Evolutionary conservation across 495 filamentous ascomycete genomes (phyloP), one percentile per base, ranked within the genome.

Genomic region (Aspergillus conjunctus): DNA sequence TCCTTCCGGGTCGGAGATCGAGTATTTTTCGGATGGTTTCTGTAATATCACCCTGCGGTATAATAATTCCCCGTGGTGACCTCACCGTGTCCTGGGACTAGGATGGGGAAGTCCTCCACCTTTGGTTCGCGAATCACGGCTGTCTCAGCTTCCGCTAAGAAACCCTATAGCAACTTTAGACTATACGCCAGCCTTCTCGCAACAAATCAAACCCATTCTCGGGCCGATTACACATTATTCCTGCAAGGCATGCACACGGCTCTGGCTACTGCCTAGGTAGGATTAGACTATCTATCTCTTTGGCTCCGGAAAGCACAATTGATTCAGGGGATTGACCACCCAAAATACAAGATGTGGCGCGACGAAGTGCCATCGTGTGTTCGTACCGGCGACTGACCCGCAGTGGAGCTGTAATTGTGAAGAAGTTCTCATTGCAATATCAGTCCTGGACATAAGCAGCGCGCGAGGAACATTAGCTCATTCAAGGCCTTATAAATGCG

Each of bases 141-240:
- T 49, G 26, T 2, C 49, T 58, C n/a, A n/a, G 44, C 30, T 20
- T 34, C 59, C 55, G 34, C 54, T 44, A 52, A 51, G 54, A 56
- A 51, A 33, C 49, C 52, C 45, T 48, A 57, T 51, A 32, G 46
- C 17, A 59, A 39, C 49, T 62, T 63, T 62, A 59, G 59, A 46
- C 54, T 63, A 30, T 31, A 44, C 49, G 51, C 54, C 61, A 59
- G 43, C 46, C 37, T 30, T 30, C 59, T 56, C 6, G 33, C 43
- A 34, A 43, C 59, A 51, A 15, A 43, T 53, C 57, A 55, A 62
- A 22, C 62, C 50, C 51, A 62, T 52, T 60, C 56, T 68, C 62
- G 66, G 66, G 53, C 59, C 62, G 62, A 65, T 60, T 59, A 56
- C 54, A 54, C 61, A 59, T 58, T 39, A 59, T 58, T 39, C 34